Base-by-base conservation (phyloP, 306 rosid genomes). In the Prosopis cineraria region DNA sequence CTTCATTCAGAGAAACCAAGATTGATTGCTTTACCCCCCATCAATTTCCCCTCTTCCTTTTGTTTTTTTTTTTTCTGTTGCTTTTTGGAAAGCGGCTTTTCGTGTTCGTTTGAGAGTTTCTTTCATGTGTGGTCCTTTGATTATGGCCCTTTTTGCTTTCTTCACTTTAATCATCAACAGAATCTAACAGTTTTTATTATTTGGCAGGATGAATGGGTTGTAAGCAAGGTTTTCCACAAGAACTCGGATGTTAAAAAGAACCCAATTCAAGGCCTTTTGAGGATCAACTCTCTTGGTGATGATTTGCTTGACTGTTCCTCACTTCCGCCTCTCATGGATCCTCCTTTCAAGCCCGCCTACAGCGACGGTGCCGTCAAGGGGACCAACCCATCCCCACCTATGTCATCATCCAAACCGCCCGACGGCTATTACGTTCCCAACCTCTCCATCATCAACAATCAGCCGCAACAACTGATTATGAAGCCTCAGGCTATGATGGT, bases 191-290 rank as follows among this genome's bases (percentile, higher is more conserved):
- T 45, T 33, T 14, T 55, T 10, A 22, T 17, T 16, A 8, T 3
- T 36, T 79, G 36, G 59, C 85, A 95, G 99, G 93, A 89, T 66
- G 99, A 93, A 85, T 95, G 99, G 99, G 99, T 89, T 27, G 99
- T 95, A 8, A 77, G 84, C 84, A 89, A 89, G 68, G 88, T 95
- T 62, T 84, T 91, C 79, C 96, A 95, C 93, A 95, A 95, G 86
- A 89, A 76, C 85, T 69, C 80, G 8, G 93, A 84, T 68, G 77
- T 79, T 0, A 87, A 74, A 4, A 88, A 74, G 81, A 60, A 73
- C 7, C 74, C 48, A 34, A 68, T 63, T 63, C 77, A 85, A 11
- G 84, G 78, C 5, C 79, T 77, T 2, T 17, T 73, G 50, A 90
- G 91, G 69, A 80, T 82, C 13, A 85, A 88, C 76, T 85, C 91